Percentiles rank a stretch among this genome's conserved stretches.
Conservation (phyloP, 2,329 filamentous ascomycete species). For the Tolypocladium paradoxum region DNA sequence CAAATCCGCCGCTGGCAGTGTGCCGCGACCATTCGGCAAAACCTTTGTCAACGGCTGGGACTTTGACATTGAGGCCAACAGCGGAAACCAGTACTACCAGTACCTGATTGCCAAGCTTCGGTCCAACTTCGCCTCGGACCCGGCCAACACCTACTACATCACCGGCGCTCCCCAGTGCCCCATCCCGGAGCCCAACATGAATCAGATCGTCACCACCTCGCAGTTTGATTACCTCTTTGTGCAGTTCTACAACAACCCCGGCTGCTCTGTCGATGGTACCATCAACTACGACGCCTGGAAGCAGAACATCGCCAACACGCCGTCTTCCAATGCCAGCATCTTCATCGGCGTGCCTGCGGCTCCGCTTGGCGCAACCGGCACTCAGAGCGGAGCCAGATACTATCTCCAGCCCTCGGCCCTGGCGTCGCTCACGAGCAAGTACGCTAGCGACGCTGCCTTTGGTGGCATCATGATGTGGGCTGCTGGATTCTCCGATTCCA, state of each 20-base stretch:
- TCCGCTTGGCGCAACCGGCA: conserved; percentile 23
- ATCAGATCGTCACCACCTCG: conserved; percentile 23
- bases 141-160: conserved; percentile 27
- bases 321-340: conserved; percentile 14
- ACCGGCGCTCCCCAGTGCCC: conserved; percentile 34
- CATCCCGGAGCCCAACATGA: conserved; percentile 24
- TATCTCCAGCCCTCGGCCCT: conserved; percentile 22
- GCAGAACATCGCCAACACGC: conserved; percentile 12
- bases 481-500: conserved; percentile 27
- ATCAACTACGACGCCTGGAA: conserved; percentile 16
- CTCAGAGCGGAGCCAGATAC: conserved; percentile 18
- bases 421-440: conserved; percentile 16
- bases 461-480: conserved; percentile 31
- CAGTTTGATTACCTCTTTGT: conserved; percentile 26
- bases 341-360: conserved; percentile 19
- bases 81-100: conserved; percentile 10
- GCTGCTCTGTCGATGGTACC: conserved; percentile 19
- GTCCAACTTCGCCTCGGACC: conserved; percentile 8
- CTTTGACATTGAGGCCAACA: conserved; percentile 12
- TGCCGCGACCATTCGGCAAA: conserved; percentile 9
- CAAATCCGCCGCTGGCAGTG: conserved; percentile 3
- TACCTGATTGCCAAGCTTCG: conserved; percentile 10
- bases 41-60: conserved; percentile 10
- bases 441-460: conserved; percentile 17
- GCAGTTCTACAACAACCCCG: conserved; percentile 37